phyloP scores from a whole-genome alignment of 108 stramenopile species.

The Schizochytrium sp. region DNA sequence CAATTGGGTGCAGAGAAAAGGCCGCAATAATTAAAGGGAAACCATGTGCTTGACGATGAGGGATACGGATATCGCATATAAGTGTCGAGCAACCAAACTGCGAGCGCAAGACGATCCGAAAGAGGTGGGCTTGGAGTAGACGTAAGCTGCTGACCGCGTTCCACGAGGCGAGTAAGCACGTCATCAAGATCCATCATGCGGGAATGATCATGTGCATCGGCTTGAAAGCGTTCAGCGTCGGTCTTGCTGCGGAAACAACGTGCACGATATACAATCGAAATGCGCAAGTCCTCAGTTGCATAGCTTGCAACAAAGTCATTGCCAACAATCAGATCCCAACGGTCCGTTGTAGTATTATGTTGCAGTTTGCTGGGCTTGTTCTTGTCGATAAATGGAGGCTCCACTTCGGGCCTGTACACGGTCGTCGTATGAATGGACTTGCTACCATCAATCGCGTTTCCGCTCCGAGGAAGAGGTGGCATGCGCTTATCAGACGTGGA shows the following conservation, averaged over 20 bases:
- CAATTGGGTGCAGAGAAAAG: background rate
- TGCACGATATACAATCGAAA: slow-evolving; percentile 26
- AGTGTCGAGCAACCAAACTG: background rate
- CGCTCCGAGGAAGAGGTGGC: background rate
- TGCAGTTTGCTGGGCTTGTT: background rate
- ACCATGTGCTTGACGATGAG: background rate
- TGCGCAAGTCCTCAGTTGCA: background rate
- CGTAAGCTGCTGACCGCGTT: background rate
- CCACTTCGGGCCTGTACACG: background rate
- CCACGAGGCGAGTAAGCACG: background rate
- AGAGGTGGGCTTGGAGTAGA: background rate
- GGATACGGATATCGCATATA: background rate
- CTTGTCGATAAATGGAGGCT: slow-evolving; percentile 19
- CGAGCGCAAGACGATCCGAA: background rate
- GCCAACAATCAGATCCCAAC: slow-evolving; percentile 13
- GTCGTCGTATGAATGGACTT: slow-evolving; percentile 25
- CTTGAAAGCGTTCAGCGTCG: background rate
- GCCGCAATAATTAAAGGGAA: background rate
- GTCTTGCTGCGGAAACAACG: slow-evolving; percentile 9
- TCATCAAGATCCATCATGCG: background rate
- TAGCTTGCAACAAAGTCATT: background rate
- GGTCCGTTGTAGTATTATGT: background rate
- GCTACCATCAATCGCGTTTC: slow-evolving; percentile 14
- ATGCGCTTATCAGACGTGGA: background rate
- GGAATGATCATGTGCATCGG: background rate